Conservation (phyloP, 768 basidiomycete genomes). For the Punctularia strigosozonata region DNA sequence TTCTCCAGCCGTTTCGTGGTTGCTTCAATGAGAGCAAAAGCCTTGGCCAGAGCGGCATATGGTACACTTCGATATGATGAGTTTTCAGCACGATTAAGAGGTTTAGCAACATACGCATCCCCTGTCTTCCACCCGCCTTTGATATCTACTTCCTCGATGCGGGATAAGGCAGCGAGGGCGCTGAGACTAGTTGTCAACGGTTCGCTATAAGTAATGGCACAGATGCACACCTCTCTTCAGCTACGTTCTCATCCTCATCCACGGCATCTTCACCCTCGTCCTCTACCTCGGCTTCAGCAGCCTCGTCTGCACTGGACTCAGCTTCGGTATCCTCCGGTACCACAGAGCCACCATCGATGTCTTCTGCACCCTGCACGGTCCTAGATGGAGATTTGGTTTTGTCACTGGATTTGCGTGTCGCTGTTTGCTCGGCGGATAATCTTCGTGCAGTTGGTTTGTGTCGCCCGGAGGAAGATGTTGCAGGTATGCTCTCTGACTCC, state of each 20-base stretch:
- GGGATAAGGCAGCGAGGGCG: constrained; percentile 56
- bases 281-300: too few species aligned
- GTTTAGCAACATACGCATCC: constrained; percentile 49
- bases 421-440: too few species aligned
- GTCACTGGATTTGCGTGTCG: too few species aligned
- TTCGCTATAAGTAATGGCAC: background rate
- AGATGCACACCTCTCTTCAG: constrained; percentile 46
- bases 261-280: constrained; percentile 29
- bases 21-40: constrained; percentile 81
- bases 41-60: constrained; percentile 83
- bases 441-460: too few species aligned
- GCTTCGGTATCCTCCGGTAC: too few species aligned
- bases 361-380: too few species aligned
- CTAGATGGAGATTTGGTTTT: too few species aligned
- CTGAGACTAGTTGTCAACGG: constrained; percentile 20
- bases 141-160: constrained; percentile 60
- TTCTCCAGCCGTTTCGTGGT: constrained; percentile 96
- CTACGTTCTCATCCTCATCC: constrained; percentile 34
- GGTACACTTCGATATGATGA: constrained; percentile 38
- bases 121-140: constrained; percentile 78
- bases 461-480: too few species aligned
- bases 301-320: constrained; percentile 1
- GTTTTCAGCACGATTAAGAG: background rate
- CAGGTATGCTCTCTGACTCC: constrained; percentile 15
- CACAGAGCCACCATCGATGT: too few species aligned